These are phyloP conservation scores for Cystobasidiaceae sp. DNA, from an alignment of 1,284 basidiomycete species.

Conservation along the genomic window DNA sequence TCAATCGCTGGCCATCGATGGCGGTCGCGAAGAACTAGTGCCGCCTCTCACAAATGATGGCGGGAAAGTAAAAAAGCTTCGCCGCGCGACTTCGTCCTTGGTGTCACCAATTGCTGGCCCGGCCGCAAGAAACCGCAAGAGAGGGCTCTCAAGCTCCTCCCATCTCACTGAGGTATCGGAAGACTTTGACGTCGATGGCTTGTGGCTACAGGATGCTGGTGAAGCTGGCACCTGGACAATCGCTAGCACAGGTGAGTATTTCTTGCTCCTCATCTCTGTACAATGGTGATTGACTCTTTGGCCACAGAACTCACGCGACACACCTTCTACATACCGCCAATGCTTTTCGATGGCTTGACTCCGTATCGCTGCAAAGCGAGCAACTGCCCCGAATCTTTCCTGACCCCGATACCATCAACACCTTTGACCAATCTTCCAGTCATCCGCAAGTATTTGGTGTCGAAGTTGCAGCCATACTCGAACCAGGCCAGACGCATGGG, in stretches of 20 bases:
- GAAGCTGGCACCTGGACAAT: conserved; percentile 91
- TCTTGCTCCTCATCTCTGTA: conserved; percentile 22
- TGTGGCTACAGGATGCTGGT: conserved; percentile 28
- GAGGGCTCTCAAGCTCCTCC: background rate
- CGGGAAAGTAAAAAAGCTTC: conserved; percentile 9
- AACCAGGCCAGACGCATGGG: conserved; percentile 68
- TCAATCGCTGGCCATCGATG: background rate
- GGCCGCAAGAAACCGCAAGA: background rate
- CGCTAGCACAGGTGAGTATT: conserved; percentile 68
- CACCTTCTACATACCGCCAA: conserved; percentile 47
- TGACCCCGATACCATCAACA: conserved; percentile 17
- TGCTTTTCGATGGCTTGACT: conserved; percentile 31
- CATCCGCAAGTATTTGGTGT: conserved; percentile 1
- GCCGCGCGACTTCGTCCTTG: background rate
- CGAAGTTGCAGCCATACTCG: background rate
- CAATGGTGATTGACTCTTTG: too few relatives aligned
- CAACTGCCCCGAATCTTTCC: conserved; percentile 4
- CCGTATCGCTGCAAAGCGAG: conserved; percentile 18
- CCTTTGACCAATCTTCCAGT: conserved; percentile 28
- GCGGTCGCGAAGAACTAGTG: background rate
- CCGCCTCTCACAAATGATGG: conserved; percentile 19
- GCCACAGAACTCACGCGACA: conserved; percentile 50
- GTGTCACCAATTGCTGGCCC: conserved; percentile 2
- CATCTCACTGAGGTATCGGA: background rate
- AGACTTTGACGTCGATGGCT: background rate